Evolutionary conservation across 2,329 filamentous ascomycete genomes (phyloP).

Genomic region (Thermochaetoides dissita): DNA sequence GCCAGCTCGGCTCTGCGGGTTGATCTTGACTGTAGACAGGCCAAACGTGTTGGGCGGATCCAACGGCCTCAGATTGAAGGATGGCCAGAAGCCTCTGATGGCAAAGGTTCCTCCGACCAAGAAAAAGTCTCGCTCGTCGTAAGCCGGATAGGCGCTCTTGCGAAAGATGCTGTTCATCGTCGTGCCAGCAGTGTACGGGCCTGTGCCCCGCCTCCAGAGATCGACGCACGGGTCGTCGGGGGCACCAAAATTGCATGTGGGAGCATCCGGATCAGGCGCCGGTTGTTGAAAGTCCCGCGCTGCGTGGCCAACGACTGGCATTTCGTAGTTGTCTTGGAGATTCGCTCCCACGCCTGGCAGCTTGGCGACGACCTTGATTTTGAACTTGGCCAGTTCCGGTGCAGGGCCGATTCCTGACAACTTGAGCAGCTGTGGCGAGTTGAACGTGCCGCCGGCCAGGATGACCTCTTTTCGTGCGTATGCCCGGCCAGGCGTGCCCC

Average conservation of each 20-base stretch:
- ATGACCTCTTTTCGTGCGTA: slow-evolving; percentile 31
- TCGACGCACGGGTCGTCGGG: slow-evolving; percentile 24
- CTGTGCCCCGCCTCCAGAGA: slow-evolving; percentile 19
- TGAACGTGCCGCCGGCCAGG: slow-evolving; percentile 33
- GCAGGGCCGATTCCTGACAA: slow-evolving; percentile 34
- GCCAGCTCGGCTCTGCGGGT: slow-evolving; percentile 42
- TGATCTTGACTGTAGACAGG: slow-evolving; percentile 26
- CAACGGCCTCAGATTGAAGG: not conserved
- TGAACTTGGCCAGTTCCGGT: slow-evolving; percentile 26
- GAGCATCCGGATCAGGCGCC: slow-evolving; percentile 15
- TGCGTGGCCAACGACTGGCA: slow-evolving; percentile 20
- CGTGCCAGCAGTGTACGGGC: slow-evolving; percentile 18
- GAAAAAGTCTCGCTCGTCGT: slow-evolving; percentile 32
- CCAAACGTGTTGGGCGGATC: slow-evolving; percentile 18
- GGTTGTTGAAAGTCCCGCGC: slow-evolving; percentile 4
- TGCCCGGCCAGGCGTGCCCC: slow-evolving; percentile 16
- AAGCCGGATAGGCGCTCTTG: slow-evolving; percentile 10
- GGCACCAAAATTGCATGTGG: slow-evolving; percentile 21
- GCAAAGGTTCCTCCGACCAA: slow-evolving; percentile 23
- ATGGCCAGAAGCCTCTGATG: slow-evolving; percentile 12
- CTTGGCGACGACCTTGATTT: slow-evolving; percentile 31
- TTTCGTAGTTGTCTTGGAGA: slow-evolving; percentile 31
- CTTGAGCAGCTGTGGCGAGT: slow-evolving; percentile 37
- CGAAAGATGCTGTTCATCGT: slow-evolving; percentile 38
- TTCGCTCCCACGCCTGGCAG: slow-evolving; percentile 37